These are phyloP conservation scores for Kwoniella shandongensis DNA, from an alignment of 768 basidiomycete genomes.

Conservation along the genomic window DNA sequence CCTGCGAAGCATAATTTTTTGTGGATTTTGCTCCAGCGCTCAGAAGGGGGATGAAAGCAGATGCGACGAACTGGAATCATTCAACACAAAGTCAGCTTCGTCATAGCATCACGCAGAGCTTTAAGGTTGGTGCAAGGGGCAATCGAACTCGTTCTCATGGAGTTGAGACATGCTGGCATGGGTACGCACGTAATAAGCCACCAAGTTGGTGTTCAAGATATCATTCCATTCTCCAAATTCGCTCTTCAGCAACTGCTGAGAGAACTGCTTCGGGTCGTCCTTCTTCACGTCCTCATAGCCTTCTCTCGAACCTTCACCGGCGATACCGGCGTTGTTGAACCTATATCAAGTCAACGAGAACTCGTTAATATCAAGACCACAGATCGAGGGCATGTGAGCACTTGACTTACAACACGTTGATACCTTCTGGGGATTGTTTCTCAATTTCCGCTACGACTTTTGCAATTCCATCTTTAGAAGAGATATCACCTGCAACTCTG, in stretches of 20 bases:
- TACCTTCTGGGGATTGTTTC: conserved; percentile 30
- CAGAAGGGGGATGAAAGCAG: conserved; percentile 44
- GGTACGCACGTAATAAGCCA: conserved; percentile 35
- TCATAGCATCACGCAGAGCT: not conserved
- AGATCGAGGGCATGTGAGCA: not conserved
- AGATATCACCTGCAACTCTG: conserved; percentile 31
- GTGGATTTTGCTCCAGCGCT: conserved; percentile 24
- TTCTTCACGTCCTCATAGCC: conserved; percentile 32
- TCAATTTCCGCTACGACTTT: conserved; percentile 30
- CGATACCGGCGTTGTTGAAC: conserved; percentile 47
- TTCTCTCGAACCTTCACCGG: conserved; percentile 43
- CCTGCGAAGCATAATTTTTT: conserved; percentile 41
- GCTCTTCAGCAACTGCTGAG: conserved; percentile 29
- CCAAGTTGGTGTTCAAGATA: conserved; percentile 32
- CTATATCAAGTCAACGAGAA: conserved; percentile 9
- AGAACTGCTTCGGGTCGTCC: conserved; percentile 29
- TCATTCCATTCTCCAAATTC: conserved; percentile 34
- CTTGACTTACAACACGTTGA: conserved; percentile 37
- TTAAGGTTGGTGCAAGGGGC: no score
- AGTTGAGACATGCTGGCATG: not conserved
- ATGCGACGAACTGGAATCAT: conserved; percentile 30
- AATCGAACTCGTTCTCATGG: not conserved
- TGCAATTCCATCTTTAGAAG: conserved; percentile 30
- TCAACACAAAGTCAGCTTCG: not conserved
- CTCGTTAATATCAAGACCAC: not conserved